Conservation (phyloP, 139 green algal genomes). For the Tetraselmis striata region DNA sequence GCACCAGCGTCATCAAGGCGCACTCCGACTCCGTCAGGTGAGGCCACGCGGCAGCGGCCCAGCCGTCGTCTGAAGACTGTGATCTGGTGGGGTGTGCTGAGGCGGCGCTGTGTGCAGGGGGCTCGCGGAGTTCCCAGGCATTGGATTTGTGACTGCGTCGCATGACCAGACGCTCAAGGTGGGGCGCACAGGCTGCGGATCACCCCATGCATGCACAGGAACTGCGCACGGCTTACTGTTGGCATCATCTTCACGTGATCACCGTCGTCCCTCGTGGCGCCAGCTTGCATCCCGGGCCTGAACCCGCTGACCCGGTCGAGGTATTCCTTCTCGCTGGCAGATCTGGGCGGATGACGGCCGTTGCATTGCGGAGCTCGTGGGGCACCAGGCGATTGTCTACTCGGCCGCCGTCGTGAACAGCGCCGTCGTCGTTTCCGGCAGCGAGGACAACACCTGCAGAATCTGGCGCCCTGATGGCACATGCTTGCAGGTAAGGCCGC, state of each 20-base stretch:
- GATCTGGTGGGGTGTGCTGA: background rate
- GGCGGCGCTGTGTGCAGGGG: constrained; percentile 32
- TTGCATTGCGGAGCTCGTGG: constrained; percentile 55
- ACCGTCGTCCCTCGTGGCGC: no score
- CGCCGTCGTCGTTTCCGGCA: constrained; percentile 57
- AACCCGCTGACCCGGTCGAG: no score
- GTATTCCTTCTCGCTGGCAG: no score
- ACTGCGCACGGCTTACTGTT: no score
- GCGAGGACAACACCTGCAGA: constrained; percentile 79
- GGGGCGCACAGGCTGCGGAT: no score
- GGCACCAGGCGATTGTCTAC: constrained; percentile 88
- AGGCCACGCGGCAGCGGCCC: background rate
- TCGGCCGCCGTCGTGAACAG: constrained; percentile 21
- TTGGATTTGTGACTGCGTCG: constrained; percentile 86
- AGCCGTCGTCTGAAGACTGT: background rate
- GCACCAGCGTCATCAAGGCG: constrained; percentile 51
- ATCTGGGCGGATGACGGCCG: constrained; percentile 52
- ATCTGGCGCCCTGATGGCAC: constrained; percentile 66
- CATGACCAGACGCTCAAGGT: constrained; percentile 74
- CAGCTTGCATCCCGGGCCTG: no score
- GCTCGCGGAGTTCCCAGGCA: constrained; percentile 57
- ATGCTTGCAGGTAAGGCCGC: constrained; percentile 47
- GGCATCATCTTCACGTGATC: no score
- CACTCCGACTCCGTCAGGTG: constrained; percentile 81
- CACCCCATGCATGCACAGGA: no score